These are phyloP conservation scores for Saccharomyces uvarum DNA, from an alignment of 1,139 yeast genomes.

Conservation along the genomic window DNA sequence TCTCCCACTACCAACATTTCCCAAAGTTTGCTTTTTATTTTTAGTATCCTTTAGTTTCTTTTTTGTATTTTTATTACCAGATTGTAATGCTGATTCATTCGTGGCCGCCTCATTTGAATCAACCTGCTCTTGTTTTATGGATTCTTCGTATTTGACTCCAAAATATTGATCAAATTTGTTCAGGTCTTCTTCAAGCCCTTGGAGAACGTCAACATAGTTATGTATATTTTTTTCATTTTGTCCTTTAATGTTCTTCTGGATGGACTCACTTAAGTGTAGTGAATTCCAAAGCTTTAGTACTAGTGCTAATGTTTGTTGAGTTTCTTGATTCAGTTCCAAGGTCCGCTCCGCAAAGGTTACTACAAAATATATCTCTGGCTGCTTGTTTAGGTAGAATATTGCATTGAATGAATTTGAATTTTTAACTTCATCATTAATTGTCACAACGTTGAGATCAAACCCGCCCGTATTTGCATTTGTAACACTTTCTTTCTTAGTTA, in stretches of 20 bases:
- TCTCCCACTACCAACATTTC: slow-evolving; percentile 28
- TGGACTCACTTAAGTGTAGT: slow-evolving; percentile 23
- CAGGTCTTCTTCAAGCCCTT: slow-evolving; percentile 26
- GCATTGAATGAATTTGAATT: slow-evolving; percentile 33
- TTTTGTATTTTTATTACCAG: slow-evolving; percentile 3
- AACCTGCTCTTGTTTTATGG: slow-evolving; percentile 12
- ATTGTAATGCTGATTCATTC: slow-evolving; percentile 7
- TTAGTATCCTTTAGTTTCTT: slow-evolving; percentile 11
- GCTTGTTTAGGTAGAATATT: slow-evolving; percentile 24
- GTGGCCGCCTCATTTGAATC: neutral
- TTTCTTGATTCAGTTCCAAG: slow-evolving; percentile 31
- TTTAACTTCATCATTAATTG: neutral
- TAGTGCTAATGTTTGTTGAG: slow-evolving; percentile 27
- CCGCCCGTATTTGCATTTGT: slow-evolving; percentile 5
- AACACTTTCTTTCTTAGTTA: slow-evolving; percentile 21
- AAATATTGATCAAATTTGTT: slow-evolving; percentile 31
- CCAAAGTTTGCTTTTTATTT: slow-evolving; percentile 6
- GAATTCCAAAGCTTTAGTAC: slow-evolving; percentile 26
- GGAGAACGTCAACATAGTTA: slow-evolving; percentile 18
- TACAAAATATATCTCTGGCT: slow-evolving; percentile 28
- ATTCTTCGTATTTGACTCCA: slow-evolving; percentile 28
- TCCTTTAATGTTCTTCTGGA: slow-evolving; percentile 26
- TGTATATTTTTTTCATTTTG: slow-evolving; percentile 22
- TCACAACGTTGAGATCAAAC: neutral
- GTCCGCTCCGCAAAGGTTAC: slow-evolving; percentile 30